Conservation (phyloP, 352 stramenopile genomes). For the Aphanomyces cochlioides region DNA sequence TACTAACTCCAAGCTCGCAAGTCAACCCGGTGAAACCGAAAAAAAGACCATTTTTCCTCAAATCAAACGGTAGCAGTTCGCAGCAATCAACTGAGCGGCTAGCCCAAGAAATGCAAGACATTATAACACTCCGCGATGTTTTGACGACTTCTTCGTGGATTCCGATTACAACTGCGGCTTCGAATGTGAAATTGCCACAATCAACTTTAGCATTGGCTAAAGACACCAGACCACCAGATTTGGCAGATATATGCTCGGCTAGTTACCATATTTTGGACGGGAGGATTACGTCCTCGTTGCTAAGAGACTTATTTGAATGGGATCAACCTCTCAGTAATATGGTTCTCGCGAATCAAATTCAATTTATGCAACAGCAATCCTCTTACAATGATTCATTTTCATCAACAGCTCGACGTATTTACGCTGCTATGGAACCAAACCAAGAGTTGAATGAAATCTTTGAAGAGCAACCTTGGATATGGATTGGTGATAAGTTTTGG, state of each 20-base stretch:
- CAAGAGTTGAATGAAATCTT: not conserved
- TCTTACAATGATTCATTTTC: too few species aligned
- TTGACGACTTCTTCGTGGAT: conserved; percentile 56
- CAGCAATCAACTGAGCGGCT: conserved; percentile 15
- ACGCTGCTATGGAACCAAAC: conserved; percentile 35
- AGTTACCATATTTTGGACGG: conserved; percentile 58
- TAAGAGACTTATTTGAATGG: conserved; percentile 50
- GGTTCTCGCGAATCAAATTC: conserved; percentile 50
- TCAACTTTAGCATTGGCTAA: conserved; percentile 45
- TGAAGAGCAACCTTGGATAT: conserved; percentile 47
- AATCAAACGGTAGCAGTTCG: conserved; percentile 43
- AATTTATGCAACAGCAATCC: conserved; percentile 26
- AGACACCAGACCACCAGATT: conserved; percentile 39
- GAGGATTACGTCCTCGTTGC: conserved; percentile 40
- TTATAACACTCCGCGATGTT: conserved; percentile 42
- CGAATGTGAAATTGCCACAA: conserved; percentile 41
- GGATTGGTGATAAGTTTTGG: conserved; percentile 59
- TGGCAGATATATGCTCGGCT: conserved; percentile 59
- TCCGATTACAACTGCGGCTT: conserved; percentile 42
- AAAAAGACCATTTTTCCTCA: not conserved
- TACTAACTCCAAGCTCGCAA: conserved; percentile 32
- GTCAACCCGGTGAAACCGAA: not conserved
- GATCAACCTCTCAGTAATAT: conserved; percentile 38
- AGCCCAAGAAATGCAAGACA: conserved; percentile 53
- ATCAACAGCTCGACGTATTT: conserved; percentile 32